Percentiles rank a stretch among this genome's conserved stretches.
Conservation (phyloP, 306 rosid species). For the Vicia villosa region DNA sequence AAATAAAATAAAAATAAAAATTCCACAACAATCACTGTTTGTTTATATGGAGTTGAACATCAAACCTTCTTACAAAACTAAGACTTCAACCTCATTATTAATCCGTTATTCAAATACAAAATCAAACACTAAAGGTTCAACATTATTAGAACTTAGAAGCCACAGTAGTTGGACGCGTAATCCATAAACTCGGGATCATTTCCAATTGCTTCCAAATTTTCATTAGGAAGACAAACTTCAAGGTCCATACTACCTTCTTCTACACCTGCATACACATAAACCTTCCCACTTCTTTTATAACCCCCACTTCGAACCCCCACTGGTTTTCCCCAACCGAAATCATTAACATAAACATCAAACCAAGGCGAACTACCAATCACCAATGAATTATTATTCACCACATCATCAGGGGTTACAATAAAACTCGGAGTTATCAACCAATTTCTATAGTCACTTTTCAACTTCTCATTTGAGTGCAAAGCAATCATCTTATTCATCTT, state of each 20-base stretch:
- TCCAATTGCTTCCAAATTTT: neutral
- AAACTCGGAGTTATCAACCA: no score
- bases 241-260: neutral
- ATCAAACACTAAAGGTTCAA: no score
- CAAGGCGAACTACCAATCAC: constrained; percentile 32
- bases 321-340: constrained; percentile 48
- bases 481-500: constrained; percentile 23
- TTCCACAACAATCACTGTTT: no score
- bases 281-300: neutral
- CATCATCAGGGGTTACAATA: no score
- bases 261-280: neutral
- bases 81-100: no score
- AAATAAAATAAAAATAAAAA: no score
- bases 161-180: neutral
- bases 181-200: neutral
- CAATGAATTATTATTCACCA: neutral
- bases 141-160: no score
- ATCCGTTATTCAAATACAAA: no score
- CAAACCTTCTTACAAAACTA: no score
- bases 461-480: neutral
- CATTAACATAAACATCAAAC: constrained; percentile 44
- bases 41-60: no score
- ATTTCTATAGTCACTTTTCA: neutral
- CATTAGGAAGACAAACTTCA: neutral
- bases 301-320: no score